Base-by-base conservation (phyloP, 495 filamentous ascomycete genomes). In the Aspergillus homomorphus region DNA sequence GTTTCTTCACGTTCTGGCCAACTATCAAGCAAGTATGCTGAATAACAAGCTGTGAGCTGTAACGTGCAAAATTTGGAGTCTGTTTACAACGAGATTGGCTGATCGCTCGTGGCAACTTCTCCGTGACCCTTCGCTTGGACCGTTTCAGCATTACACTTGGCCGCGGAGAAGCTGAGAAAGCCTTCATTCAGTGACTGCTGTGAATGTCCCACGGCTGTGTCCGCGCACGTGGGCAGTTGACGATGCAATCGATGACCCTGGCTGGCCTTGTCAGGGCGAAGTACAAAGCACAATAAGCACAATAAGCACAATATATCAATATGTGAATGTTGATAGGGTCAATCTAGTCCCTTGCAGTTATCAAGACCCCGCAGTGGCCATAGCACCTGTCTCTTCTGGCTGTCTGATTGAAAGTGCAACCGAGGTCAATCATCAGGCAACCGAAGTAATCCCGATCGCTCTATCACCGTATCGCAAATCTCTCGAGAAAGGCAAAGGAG, bases 201-300 rank as follows among this genome's bases (percentile, higher is more conserved):
- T 6, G 24, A 8, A 38, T 7, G 23, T 33, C 22, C 48, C 23
- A 51, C 15, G 48, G 48, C 30, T 23, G 48, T 16, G 19, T n/a
- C 20, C 48, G 48, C 48, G 33, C 33, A 51, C 24, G 48, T 51
- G 48, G 23, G 23, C 23, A 28, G 15, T 51, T 28, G 48, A 51
- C 23, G 48, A 51, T 51, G 23, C 23, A 16, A 51, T 51, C 15
- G 4, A 51, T 28, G 48, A 24, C 9, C n/a, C 33, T 38, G 33
- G 33, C 33, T 9, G 15, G 15, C 18, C 24, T 16, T 33, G 1
- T 2, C 23, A 51, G 48, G 23, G 22, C 28, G 21, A 28, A 1
- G 48, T 51, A 38, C 33, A 38, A 38, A 9, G 33, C 46, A 50
- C 26, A 23, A n/a, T 10, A 4, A 15, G 23, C 4, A 50, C 45